Base-by-base conservation (phyloP, 164 flowering plant species). In the Umbellularia californica region DNA sequence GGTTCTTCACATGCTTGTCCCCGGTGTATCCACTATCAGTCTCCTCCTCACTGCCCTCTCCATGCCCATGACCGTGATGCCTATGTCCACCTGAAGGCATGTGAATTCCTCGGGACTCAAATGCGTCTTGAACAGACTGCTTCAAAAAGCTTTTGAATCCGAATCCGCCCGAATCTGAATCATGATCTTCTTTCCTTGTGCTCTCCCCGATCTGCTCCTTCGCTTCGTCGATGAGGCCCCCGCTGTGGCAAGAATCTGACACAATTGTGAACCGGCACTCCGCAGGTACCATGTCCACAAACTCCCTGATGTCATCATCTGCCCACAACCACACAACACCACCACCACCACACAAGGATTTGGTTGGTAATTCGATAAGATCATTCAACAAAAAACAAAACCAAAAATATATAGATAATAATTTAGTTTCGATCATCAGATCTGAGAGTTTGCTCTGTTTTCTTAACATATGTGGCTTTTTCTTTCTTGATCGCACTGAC, bases 151-250 rank as follows among this genome's bases (percentile, higher is more conserved):
- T 70, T 60, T 77, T 88, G 77, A 94, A 89, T 10, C 90, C 90
- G 65, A 83, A 89, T 0, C 86, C 84, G 10, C 87, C 83, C 25
- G 74, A 77, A 0, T 81, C 77, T 22, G 70, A 75, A 0, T 68
- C 73, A 1, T 74, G 23, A 10, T 68, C 71, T 15, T 68, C 76
- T 0, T 68, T 50, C 79, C 74, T 88, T 3, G 89, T 87, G 85
- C 97, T 95, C 79, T 92, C 96, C 2, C 99, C 97, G 17, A 95
- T 95, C 76, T 93, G 98, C 82, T 95, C 99, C 77, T 92, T 90
- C 0, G 94, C 88, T 62, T 87, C 87, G 35, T 88, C 90, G 33
- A 95, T 86, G 17, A 95, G 90, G 52, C 99, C 99, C 1, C 98
- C 98, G 50, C 98, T 95, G 81, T 95, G 99, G 80, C 99, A 95